Conservation (phyloP, 768 basidiomycete genomes). For the Tylopilus rubrobrunneus region DNA sequence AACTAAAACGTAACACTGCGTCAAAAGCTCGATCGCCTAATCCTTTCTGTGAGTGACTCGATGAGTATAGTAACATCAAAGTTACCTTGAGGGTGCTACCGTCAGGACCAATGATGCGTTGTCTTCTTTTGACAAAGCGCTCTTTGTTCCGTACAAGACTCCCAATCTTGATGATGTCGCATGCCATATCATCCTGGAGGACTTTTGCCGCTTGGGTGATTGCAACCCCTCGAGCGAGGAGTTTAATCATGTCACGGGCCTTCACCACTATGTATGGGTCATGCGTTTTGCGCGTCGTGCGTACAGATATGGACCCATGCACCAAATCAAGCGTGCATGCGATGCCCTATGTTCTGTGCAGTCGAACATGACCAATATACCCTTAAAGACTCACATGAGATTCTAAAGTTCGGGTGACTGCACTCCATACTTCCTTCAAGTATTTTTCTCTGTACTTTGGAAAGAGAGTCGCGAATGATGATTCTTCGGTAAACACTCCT, state of each 20-base stretch:
- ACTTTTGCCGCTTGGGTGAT: slow-evolving; percentile 84
- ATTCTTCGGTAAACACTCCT: slow-evolving; percentile 89
- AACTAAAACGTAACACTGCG: slow-evolving; percentile 94
- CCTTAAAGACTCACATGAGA: slow-evolving; percentile 52
- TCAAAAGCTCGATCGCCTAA: slow-evolving; percentile 94
- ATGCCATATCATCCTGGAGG: slow-evolving; percentile 83
- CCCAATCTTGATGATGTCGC: slow-evolving; percentile 98
- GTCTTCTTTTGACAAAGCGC: slow-evolving; percentile 91
- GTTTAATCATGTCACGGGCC: slow-evolving; percentile 92
- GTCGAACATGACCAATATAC: neutral
- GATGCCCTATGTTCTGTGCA: slow-evolving; percentile 55
- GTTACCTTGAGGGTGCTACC: slow-evolving; percentile 93
- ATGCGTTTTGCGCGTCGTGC: slow-evolving; percentile 94
- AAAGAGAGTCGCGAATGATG: slow-evolving; percentile 96
- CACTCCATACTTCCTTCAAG: slow-evolving; percentile 90
- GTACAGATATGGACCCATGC: slow-evolving; percentile 96
- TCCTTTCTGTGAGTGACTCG: slow-evolving; percentile 5
- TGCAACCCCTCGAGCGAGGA: slow-evolving; percentile 89
- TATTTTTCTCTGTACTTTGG: slow-evolving; percentile 99
- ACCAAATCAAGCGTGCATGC: slow-evolving; percentile 91
- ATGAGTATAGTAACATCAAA: neutral
- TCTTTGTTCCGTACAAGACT: slow-evolving; percentile 93
- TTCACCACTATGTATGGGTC: slow-evolving; percentile 97
- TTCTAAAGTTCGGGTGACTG: slow-evolving; percentile 81
- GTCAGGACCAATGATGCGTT: slow-evolving; percentile 95